Percentiles rank a stretch among this genome's conserved stretches.
These are phyloP conservation scores for Trametes pubescens DNA, from an alignment of 1,284 basidiomycete genomes.

Conservation along the genomic window DNA sequence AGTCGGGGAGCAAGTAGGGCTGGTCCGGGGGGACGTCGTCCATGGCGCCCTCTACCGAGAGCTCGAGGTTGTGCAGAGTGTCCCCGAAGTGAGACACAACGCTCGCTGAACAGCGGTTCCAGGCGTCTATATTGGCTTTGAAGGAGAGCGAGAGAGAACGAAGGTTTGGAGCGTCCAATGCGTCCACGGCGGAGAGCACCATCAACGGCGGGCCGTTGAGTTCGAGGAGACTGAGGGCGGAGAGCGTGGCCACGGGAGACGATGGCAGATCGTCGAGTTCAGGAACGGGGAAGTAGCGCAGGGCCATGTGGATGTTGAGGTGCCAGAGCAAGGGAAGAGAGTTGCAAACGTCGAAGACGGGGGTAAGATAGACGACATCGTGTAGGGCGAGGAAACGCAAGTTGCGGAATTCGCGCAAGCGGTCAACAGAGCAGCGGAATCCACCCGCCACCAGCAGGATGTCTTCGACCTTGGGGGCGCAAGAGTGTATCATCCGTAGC, in stretches of 20 bases:
- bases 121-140: not conserved
- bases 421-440: slow-evolving; percentile 4
- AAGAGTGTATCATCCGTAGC: not conserved
- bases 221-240: not conserved
- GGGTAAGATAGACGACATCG: not conserved
- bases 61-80: not conserved
- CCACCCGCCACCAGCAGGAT: not conserved
- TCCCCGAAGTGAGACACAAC: not conserved
- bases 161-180: not conserved
- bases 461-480: slow-evolving; percentile 1
- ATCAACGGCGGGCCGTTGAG: not conserved
- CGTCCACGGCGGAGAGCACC: not conserved
- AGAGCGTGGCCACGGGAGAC: not conserved
- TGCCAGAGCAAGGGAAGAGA: not conserved
- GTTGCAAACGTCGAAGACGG: slow-evolving; percentile 1
- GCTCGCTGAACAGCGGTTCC: slow-evolving; percentile 2
- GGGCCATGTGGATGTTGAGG: not conserved
- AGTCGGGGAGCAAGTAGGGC: too few relatives aligned
- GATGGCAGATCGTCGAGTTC: not conserved
- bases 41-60: not conserved
- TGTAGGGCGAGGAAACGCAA: not conserved
- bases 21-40: not conserved
- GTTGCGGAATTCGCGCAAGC: not conserved
- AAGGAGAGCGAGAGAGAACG: not conserved
- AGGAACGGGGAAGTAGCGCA: not conserved